Conservation (phyloP, 345 rosid species). For the Garcia nutans region DNA sequence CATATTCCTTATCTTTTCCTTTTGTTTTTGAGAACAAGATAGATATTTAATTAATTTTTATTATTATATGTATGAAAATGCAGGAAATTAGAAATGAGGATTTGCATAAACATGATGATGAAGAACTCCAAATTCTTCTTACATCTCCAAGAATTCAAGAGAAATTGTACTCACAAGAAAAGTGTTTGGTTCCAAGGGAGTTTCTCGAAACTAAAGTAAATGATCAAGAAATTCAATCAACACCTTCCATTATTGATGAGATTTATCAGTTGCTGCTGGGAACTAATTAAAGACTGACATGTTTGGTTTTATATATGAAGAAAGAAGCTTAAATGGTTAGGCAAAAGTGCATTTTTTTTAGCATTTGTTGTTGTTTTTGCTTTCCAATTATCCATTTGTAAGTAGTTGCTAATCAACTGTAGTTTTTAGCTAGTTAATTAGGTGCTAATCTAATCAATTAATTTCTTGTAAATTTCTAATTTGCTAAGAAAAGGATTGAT, state of each 20-base stretch:
- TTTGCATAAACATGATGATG: slow-evolving; percentile 11
- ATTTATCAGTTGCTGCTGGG: neutral
- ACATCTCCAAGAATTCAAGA: slow-evolving; percentile 49
- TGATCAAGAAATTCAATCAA: slow-evolving; percentile 10
- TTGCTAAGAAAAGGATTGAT: too few relatives aligned
- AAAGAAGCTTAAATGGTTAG: too few relatives aligned
- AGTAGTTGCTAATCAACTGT: slow-evolving; percentile 1
- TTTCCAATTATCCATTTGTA: neutral
- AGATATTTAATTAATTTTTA: too few relatives aligned
- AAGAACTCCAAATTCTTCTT: slow-evolving; percentile 33
- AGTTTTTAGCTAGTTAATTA: neutral
- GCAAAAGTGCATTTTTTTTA: neutral
- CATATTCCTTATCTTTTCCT: too few relatives aligned
- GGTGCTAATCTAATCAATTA: slow-evolving; percentile 13
- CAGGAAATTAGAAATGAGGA: slow-evolving; percentile 27
- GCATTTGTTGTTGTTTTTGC: neutral
- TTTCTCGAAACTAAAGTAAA: slow-evolving; percentile 24
- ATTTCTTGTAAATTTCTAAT: slow-evolving; percentile 15
- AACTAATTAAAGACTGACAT: neutral
- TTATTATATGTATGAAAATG: neutral
- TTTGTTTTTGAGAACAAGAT: too few relatives aligned
- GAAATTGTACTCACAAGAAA: slow-evolving; percentile 46
- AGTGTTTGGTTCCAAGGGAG: slow-evolving; percentile 47
- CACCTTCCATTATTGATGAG: slow-evolving; percentile 17
- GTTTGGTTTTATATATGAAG: neutral